Evolutionary conservation across 306 rosid species (phyloP).

Genomic region (Vigna trinervia): DNA sequence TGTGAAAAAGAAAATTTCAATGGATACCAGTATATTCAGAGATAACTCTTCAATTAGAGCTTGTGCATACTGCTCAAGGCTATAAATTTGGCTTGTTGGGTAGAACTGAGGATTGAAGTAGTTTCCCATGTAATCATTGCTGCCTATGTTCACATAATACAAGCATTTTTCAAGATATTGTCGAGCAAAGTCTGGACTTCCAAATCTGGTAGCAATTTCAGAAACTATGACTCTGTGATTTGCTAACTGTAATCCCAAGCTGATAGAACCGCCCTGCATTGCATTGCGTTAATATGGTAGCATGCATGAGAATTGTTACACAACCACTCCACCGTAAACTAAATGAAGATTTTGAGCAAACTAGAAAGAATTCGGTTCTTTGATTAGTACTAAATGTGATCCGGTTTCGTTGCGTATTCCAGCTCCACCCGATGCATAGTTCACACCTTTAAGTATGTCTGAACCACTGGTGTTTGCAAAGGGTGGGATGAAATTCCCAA

Average conservation of each 20-base stretch:
- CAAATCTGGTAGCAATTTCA: constrained; percentile 28
- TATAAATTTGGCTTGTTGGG: constrained; percentile 46
- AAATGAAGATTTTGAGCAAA: constrained; percentile 12
- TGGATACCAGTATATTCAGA: constrained; percentile 53
- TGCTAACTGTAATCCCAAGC: constrained; percentile 1
- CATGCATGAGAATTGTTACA: constrained; percentile 10
- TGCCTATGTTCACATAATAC: constrained; percentile 62
- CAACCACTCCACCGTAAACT: background rate
- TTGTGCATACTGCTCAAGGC: constrained; percentile 48
- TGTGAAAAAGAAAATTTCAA: background rate
- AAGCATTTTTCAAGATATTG: constrained; percentile 58
- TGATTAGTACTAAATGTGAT: background rate
- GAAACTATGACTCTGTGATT: constrained; percentile 49
- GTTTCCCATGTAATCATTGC: constrained; percentile 64
- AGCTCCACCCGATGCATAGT: constrained; percentile 53
- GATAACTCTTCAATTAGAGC: constrained; percentile 49
- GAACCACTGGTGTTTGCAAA: constrained; percentile 44
- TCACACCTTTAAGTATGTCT: constrained; percentile 54
- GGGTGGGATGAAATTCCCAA: constrained; percentile 48
- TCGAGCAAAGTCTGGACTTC: constrained; percentile 25
- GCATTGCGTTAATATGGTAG: background rate
- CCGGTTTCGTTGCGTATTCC: constrained; percentile 46
- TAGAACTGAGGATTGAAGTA: constrained; percentile 57
- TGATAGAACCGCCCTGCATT: constrained; percentile 10
- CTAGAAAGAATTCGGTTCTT: background rate